Base-by-base conservation (phyloP, 164 flowering plant species). In the Aristolochia contorta region DNA sequence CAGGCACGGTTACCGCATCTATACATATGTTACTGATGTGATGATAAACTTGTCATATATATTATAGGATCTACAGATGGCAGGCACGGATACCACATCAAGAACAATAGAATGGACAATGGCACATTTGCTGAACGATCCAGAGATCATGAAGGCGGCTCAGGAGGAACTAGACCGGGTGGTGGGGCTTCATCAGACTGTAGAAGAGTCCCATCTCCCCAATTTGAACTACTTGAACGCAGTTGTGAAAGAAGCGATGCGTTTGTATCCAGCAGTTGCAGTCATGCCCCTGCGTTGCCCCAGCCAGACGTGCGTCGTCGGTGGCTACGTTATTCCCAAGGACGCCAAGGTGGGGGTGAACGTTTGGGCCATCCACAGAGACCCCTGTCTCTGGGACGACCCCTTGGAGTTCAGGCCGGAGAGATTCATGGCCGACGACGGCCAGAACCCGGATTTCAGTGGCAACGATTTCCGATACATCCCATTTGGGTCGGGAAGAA, bases 41-140 rank as follows among this genome's bases (percentile, higher is more conserved):
- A 27, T 27, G 3, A 27, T n/a, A n/a, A n/a, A n/a, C n/a, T n/a
- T n/a, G n/a, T n/a, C n/a, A 27, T 27, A 27, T 27, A 27, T 27
- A 27, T 27, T 27, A 27, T 71, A 79, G 83, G 72, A 79, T 16
- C 69, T 74, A 14, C 33, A 74, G 33, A 46, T 67, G 0, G 85
- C 64, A 0, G 79, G 70, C 9, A 73, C 77, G 0, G 79, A 81
- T 25, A 70, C 81, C 3, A 62, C 74, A 15, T 21, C 70, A 0
- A 59, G 59, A 0, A 67, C 60, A 16, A 54, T 66, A 0, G 78
- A 75, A 48, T 81, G 71, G 72, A 71, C 56, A 1, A 67, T 80
- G 74, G 61, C 77, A 0, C 75, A 78, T 60, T 6, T 80, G 43
- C 16, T 80, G 62, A 21, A 52, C 12, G 50, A 76, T 0, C 77